A percentile compares a stretch with the other conserved stretches of the same genome.
Evolutionary conservation across 2,329 filamentous ascomycete genomes (phyloP).

Genomic region (Paecilomyces niveus): DNA sequence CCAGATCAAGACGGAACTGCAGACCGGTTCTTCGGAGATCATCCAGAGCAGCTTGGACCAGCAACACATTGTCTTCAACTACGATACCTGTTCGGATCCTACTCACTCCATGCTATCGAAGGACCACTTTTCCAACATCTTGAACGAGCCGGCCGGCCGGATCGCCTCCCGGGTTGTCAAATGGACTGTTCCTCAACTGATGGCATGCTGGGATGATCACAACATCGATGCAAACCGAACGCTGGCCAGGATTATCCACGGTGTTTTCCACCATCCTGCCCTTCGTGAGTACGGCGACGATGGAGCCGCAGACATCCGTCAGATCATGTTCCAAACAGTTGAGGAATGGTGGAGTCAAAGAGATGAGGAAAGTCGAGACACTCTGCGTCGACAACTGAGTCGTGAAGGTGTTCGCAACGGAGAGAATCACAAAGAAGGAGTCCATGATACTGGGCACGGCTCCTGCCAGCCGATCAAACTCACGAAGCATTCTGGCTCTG

Average conservation of each 20-base stretch:
- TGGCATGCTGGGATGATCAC: slow-evolving; percentile 80
- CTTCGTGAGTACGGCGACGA: slow-evolving; percentile 64
- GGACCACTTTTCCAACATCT: slow-evolving; percentile 84
- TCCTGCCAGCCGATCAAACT: slow-evolving; percentile 75
- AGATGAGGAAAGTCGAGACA: slow-evolving; percentile 54
- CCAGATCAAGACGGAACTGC: slow-evolving; percentile 81
- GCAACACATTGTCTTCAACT: slow-evolving; percentile 79
- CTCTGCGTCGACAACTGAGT: slow-evolving; percentile 67
- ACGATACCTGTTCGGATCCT: slow-evolving; percentile 69
- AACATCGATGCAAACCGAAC: slow-evolving; percentile 60
- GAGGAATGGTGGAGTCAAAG: slow-evolving; percentile 75
- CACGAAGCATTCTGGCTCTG: slow-evolving; percentile 47
- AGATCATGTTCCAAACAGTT: slow-evolving; percentile 71
- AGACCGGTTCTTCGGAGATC: slow-evolving; percentile 77
- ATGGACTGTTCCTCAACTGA: slow-evolving; percentile 85
- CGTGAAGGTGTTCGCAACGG: slow-evolving; percentile 69
- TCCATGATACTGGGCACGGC: slow-evolving; percentile 77
- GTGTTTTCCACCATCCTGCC: slow-evolving; percentile 83
- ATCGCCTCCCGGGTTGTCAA: slow-evolving; percentile 70
- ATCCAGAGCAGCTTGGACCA: slow-evolving; percentile 77
- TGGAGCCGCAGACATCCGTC: slow-evolving; percentile 63
- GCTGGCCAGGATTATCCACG: slow-evolving; percentile 68
- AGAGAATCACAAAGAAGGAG: slow-evolving; percentile 79
- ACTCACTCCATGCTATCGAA: slow-evolving; percentile 96
- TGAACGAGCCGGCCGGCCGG: slow-evolving; percentile 83